Evolutionary conservation across 495 filamentous ascomycete species (phyloP), one percentile per base, ranked within the genome.

Genomic region (Tricharina praecox): DNA sequence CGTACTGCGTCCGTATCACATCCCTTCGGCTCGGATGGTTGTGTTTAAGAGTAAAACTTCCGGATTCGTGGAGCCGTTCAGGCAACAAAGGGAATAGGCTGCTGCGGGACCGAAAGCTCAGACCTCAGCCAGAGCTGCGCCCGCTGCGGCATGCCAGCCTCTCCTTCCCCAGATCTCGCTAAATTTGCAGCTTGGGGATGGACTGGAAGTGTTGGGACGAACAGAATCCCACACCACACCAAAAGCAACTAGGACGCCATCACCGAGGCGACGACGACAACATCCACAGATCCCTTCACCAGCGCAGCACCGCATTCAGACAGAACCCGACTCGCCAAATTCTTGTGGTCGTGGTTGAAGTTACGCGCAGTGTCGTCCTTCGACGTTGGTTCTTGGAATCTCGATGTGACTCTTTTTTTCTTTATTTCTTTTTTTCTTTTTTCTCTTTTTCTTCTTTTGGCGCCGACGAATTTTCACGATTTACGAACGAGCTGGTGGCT

Each of bases 151-250:
- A n/a, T n/a, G n/a, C n/a, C n/a, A n/a, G n/a, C 15, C 18, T 37
- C 34, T 37, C 16, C 28, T 37, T 37, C 34, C 34, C 34, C 34
- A 37, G 34, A 18, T 37, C 34, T 37, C 34, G 34, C 34, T 37
- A 37, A 37, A 9, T 37, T 37, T 37, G 34, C 34, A 37, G 34
- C 34, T 37, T 37, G 34, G 15, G 34, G 34, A 37, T 37, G 16
- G 34, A 32, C 28, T 32, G 28, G 28, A 32, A 32, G 13, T 5
- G 28, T 32, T 32, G 28, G 28, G 28, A 32, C 28, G 13, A 32
- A 13, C 28, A n/a, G n/a, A n/a, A n/a, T n/a, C n/a, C n/a, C n/a
- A n/a, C n/a, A n/a, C n/a, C n/a, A n/a, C n/a, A n/a, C n/a, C n/a
- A n/a, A n/a, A n/a, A n/a, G n/a, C n/a, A n/a, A n/a, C n/a, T n/a